Base-by-base conservation (phyloP, 169 alveolate species). In the Neospora caninum region DNA sequence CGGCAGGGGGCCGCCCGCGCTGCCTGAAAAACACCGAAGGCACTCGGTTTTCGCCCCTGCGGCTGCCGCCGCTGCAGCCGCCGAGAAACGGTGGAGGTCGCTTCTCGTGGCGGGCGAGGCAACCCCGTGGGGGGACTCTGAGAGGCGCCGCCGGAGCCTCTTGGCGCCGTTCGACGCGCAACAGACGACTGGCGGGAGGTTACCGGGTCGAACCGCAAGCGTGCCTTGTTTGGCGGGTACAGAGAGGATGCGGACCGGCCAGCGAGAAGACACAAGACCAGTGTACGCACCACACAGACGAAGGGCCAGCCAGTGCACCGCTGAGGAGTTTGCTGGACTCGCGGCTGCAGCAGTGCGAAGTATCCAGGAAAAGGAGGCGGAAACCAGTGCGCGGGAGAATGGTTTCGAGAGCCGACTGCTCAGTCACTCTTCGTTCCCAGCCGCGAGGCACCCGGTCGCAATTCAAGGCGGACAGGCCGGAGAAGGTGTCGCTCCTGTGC, bases 321-420 rank as follows among this genome's bases (percentile, higher is more conserved):
- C 49, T 78, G 86, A 38, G 45, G 86, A 78, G 45, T 78, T 78
- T n/a, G 86, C 86, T 78, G 86, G 86, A 20, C 86, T 78, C 22
- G 86, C 86, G 7, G 86, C 86, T 78, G 86, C 86, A 0, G 86
- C 86, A 38, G n/a, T 78, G 86, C 1, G 86, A 78, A 78, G 86
- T 38, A 10, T 78, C 10, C 86, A 78, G 86, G 10, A 38, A 20
- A 38, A 78, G 45, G 45, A 78, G 45, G 45, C 39, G 22, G 45
- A 78, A 78, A 38, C 10, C 31, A 20, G 42, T 10, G n/a, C 0
- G 1, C 73, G 20, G n/a, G 7, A 64, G 7, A 9, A 27, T 22
- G 20, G 7, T 64, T 29, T 64, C n/a, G 73, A 64, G 73, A 27
- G 73, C 7, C 73, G n/a, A 29, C 73, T 64, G n/a, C 20, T 22